phyloP scores from a whole-genome alignment of 352 stramenopile species.

The Hyphochytrium catenoides region DNA sequence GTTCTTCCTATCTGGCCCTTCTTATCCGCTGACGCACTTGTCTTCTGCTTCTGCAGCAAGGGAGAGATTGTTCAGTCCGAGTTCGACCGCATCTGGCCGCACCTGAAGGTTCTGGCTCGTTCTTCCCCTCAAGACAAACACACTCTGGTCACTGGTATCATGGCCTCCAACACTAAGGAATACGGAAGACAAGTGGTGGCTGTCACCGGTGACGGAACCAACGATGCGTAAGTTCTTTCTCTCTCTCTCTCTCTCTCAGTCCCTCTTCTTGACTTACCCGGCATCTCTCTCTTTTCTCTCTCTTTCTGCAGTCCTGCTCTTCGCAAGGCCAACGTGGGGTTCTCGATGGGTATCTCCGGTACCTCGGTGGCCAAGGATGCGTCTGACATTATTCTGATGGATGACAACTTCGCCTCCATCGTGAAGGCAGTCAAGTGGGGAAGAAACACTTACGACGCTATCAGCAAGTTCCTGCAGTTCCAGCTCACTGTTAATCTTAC shows the following conservation, averaged over 20 bases:
- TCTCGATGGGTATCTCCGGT: constrained; percentile 79
- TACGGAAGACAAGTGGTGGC: constrained; percentile 59
- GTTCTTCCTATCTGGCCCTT: too few species aligned
- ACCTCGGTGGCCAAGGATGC: constrained; percentile 82
- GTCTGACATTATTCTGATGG: constrained; percentile 82
- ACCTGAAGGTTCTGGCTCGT: constrained; percentile 28
- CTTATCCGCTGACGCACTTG: too few species aligned
- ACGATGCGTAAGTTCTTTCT: too few species aligned
- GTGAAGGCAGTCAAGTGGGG: constrained; percentile 87
- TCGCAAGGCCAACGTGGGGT: constrained; percentile 81
- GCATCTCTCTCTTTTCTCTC: too few species aligned
- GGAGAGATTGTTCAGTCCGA: constrained; percentile 29
- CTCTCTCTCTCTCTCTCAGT: too few species aligned
- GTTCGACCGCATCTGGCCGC: constrained; percentile 39
- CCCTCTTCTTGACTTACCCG: too few species aligned
- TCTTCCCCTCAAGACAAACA: constrained; percentile 38
- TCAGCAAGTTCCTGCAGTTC: constrained; percentile 90
- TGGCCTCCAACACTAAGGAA: constrained; percentile 26
- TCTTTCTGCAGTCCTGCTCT: too few species aligned
- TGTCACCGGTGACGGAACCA: constrained; percentile 86
- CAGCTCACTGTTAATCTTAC: constrained; percentile 85
- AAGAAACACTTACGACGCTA: constrained; percentile 86
- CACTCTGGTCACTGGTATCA: constrained; percentile 28
- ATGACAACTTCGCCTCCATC: constrained; percentile 87
- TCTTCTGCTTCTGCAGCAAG: too few species aligned